These are phyloP conservation scores for Laguncularia racemosa DNA, from an alignment of 345 rosid species.

Conservation along the genomic window DNA sequence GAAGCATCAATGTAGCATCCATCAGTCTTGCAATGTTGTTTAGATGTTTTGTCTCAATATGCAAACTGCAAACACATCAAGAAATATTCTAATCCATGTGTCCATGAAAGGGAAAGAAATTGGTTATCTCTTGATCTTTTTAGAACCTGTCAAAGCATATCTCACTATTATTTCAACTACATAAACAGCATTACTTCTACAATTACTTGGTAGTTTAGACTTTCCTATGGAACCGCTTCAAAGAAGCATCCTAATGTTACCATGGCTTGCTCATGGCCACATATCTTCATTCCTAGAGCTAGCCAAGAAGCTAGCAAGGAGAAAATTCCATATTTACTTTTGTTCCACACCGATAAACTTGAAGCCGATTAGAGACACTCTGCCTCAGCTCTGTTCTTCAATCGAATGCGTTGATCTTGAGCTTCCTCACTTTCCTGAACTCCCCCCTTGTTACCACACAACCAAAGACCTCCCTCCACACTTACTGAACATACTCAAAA, in stretches of 20 bases:
- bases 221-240: not conserved
- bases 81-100: no score
- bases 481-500: slow-evolving; percentile 18
- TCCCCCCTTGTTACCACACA: slow-evolving; percentile 22
- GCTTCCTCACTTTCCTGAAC: slow-evolving; percentile 18
- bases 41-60: no score
- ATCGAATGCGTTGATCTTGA: slow-evolving; percentile 23
- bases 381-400: not conserved
- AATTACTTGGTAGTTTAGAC: no score
- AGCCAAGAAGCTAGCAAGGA: slow-evolving; percentile 18
- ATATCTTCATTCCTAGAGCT: slow-evolving; percentile 28
- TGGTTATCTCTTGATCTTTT: no score
- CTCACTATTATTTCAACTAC: no score
- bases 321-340: slow-evolving; percentile 15
- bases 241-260: slow-evolving; percentile 22
- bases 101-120: no score
- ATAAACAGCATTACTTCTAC: no score
- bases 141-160: no score
- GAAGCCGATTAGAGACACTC: slow-evolving; percentile 4
- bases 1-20: no score
- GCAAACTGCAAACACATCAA: no score
- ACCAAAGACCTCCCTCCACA: slow-evolving; percentile 31
- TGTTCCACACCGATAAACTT: slow-evolving; percentile 30
- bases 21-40: no score
- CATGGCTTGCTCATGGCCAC: slow-evolving; percentile 36